Percentiles rank a stretch among this genome's conserved stretches.
Evolutionary conservation across 495 filamentous ascomycete species (phyloP).

Genomic region (Astrocystis sublimbata): DNA sequence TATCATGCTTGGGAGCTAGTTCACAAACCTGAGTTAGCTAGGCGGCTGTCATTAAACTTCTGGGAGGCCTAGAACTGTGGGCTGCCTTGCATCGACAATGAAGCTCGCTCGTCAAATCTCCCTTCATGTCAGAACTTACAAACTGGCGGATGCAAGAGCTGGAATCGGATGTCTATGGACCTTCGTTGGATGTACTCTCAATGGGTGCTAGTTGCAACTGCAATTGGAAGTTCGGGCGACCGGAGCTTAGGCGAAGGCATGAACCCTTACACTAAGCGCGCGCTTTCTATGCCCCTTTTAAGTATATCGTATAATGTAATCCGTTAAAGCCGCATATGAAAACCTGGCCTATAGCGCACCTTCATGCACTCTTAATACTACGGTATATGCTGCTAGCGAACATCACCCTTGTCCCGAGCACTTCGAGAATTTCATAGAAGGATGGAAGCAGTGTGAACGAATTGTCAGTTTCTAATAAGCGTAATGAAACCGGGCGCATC

Average conservation of each 20-base stretch:
- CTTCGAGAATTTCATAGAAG: not conserved
- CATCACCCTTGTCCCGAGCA: not conserved
- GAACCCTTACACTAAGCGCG: not conserved
- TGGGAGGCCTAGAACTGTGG: not conserved
- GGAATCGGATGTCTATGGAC: too few relatives aligned
- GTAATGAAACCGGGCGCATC: too few relatives aligned
- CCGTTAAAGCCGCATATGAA: not conserved
- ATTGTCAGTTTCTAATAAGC: too few relatives aligned
- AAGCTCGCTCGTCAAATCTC: not conserved
- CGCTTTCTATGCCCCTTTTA: not conserved
- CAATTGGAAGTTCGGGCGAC: constrained; percentile 8
- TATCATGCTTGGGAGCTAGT: not conserved
- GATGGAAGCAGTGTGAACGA: too few relatives aligned
- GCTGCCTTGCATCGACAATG: not conserved
- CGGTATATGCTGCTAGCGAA: not conserved
- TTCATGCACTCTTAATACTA: not conserved
- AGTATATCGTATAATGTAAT: not conserved
- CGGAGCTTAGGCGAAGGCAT: not conserved
- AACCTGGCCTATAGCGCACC: not conserved
- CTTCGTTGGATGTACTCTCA: too few relatives aligned
- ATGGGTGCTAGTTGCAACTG: not conserved
- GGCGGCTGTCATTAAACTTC: not conserved
- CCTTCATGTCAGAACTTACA: not conserved
- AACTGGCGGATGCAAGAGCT: too few relatives aligned
- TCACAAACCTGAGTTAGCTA: not conserved